Evolutionary conservation across 371 early-diverging fungal genomes (phyloP), one percentile per base, ranked within the genome.

Genomic region (Coemansia sp.): DNA sequence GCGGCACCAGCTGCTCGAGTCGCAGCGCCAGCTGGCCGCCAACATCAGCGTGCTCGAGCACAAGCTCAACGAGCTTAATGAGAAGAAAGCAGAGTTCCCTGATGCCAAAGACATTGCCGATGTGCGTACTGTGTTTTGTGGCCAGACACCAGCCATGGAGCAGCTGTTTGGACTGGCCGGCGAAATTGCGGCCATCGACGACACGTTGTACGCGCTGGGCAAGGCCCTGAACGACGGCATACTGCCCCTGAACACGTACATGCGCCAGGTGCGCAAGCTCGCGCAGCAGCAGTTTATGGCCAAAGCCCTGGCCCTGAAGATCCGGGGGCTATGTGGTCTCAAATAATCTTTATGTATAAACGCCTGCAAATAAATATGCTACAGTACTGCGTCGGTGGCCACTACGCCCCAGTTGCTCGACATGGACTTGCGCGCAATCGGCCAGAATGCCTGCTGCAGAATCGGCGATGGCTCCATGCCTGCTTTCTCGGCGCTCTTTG

Each of bases 251-350:
- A 78, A 74, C 27, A 82, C 84, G 2, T 92, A 89, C 66, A 86
- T 92, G 85, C 90, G 90, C 82, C 88, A 85, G 69, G 85, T 92
- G 45, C 87, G 94, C 13, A 84, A 82, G 45, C 82, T 94, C 24
- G 88, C 93, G 0, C 83, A 91, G 66, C 92, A 94, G 64, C 93
- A 93, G 72, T 95, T 94, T 69, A 84, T 92, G 88, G 90, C 90
- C 53, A 83, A 92, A 58, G 93, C 93, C 2, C 80, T 94, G 64
- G 85, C 91, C 7, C 83, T 86, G 54, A 95, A 93, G 81, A 85
- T 89, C 59, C 75, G 82, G 34, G 64, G 64, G 8, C 80, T 81
- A 48, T 72, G 79, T 11, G 39, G 24, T 6, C n/a, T 58, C 6
- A 40, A 58, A n/a, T 21, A 40, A 7, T 7, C n/a, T 31, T 18